phyloP scores from a whole-genome alignment of 345 rosid genomes.

The Sisymbrium altissimum region DNA sequence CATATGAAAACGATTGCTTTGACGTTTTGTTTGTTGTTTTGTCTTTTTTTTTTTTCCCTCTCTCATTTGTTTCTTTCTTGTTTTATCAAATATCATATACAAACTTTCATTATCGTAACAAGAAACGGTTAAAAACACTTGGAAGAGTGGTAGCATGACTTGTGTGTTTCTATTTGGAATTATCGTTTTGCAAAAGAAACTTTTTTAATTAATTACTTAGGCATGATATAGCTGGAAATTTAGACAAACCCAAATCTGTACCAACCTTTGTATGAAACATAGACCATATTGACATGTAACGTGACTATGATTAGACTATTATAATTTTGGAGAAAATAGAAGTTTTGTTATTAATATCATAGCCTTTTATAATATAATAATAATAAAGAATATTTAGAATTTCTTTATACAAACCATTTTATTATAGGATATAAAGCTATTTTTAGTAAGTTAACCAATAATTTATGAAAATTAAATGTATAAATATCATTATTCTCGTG shows the following conservation, averaged over 20 bases:
- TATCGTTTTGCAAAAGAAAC: background rate
- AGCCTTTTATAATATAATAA: background rate
- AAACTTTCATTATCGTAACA: background rate
- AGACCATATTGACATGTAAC: background rate
- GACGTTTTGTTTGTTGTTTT: slow-evolving; percentile 9
- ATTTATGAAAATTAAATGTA: background rate
- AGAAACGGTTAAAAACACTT: background rate
- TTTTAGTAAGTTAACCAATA: background rate
- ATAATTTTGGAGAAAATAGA: background rate
- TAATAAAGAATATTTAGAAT: no score
- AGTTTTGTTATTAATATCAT: background rate
- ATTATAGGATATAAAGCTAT: background rate
- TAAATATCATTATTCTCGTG: no score
- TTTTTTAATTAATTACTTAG: background rate
- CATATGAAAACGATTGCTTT: slow-evolving; percentile 13
- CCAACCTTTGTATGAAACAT: background rate
- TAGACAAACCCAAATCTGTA: background rate
- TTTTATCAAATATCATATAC: background rate
- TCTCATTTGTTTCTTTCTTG: background rate
- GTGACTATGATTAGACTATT: background rate
- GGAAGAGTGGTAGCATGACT: background rate
- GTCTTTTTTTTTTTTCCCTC: background rate
- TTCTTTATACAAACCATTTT: no score
- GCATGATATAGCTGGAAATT: background rate
- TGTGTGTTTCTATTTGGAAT: background rate